phyloP scores from a whole-genome alignment of 1,284 basidiomycete species.

The Fomitiporia mediterranea region DNA sequence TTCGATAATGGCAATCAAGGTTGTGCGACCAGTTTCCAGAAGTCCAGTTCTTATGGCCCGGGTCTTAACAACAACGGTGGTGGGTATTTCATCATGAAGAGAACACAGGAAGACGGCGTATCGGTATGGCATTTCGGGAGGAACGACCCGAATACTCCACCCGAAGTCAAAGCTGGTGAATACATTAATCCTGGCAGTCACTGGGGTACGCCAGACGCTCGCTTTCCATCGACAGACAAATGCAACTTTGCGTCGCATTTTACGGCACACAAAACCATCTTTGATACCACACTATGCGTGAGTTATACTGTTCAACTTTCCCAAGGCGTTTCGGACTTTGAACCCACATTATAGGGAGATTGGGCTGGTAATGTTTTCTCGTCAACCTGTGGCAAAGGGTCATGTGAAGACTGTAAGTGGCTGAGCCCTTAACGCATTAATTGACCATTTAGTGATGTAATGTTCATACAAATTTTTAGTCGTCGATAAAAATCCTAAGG shows the following conservation, averaged over 20 bases:
- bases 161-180: slow-evolving; percentile 26
- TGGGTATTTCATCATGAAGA: slow-evolving; percentile 29
- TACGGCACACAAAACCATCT: slow-evolving; percentile 26
- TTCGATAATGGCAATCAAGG: slow-evolving; percentile 33
- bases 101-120: slow-evolving; percentile 26
- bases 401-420: slow-evolving; percentile 24
- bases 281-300: slow-evolving; percentile 25
- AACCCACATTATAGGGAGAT: slow-evolving; percentile 21
- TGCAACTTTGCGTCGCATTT: slow-evolving; percentile 25
- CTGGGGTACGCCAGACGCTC: slow-evolving; percentile 29
- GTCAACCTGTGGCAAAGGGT: slow-evolving; percentile 21
- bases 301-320: slow-evolving; percentile 1
- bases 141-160: slow-evolving; percentile 25
- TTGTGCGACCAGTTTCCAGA: slow-evolving; percentile 34
- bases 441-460: too few relatives aligned
- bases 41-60: slow-evolving; percentile 27
- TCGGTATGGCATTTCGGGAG: slow-evolving; percentile 31
- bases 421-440: too few relatives aligned
- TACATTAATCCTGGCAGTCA: slow-evolving; percentile 23
- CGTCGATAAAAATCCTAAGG: slow-evolving; percentile 32
- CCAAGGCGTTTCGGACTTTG: background rate
- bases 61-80: slow-evolving; percentile 30
- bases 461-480: too few relatives aligned
- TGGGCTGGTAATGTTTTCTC: slow-evolving; percentile 23
- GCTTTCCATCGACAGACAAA: slow-evolving; percentile 28